A percentile compares a stretch with the other conserved stretches of the same genome.
Evolutionary conservation across 2,329 filamentous ascomycete genomes (phyloP).

Genomic region (Penicillium nordicum): DNA sequence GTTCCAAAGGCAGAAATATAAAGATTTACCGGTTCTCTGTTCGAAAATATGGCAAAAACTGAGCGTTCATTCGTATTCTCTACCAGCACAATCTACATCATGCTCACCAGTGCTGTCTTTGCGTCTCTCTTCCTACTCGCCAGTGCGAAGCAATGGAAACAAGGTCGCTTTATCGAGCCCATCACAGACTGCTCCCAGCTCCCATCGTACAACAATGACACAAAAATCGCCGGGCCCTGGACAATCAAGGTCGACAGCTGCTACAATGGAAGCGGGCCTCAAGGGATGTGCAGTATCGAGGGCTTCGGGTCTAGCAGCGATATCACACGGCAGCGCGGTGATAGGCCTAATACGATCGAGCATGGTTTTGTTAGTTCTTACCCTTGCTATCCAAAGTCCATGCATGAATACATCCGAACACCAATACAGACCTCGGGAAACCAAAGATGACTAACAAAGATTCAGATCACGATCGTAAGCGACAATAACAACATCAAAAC

Average conservation of each 20-base stretch:
- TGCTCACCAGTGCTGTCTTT: neutral
- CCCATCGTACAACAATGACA: constrained; percentile 9
- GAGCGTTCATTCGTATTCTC: neutral
- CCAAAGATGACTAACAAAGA: neutral
- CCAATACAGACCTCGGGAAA: no score
- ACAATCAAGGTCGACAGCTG: constrained; percentile 9
- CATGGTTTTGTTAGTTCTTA: constrained; percentile 8
- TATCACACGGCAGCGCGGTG: constrained; percentile 5
- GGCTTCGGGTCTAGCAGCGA: constrained; percentile 9
- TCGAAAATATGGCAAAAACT: neutral
- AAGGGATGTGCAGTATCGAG: constrained; percentile 5
- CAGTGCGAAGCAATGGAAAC: constrained; percentile 1
- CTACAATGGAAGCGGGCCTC: neutral
- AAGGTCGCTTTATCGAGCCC: neutral
- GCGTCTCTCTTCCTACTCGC: neutral
- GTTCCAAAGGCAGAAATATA: neutral
- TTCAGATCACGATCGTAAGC: constrained; percentile 11
- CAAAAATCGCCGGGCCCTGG: constrained; percentile 16
- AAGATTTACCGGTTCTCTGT: neutral
- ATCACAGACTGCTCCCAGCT: constrained; percentile 9
- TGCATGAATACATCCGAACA: no score
- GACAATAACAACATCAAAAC: neutral
- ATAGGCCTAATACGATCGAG: constrained; percentile 3
- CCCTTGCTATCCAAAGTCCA: no score
- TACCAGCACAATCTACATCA: neutral